Percentiles rank a stretch among this genome's conserved stretches.
Evolutionary conservation across 2,329 filamentous ascomycete genomes (phyloP).

Genomic region (Tolypocladium nubicola): DNA sequence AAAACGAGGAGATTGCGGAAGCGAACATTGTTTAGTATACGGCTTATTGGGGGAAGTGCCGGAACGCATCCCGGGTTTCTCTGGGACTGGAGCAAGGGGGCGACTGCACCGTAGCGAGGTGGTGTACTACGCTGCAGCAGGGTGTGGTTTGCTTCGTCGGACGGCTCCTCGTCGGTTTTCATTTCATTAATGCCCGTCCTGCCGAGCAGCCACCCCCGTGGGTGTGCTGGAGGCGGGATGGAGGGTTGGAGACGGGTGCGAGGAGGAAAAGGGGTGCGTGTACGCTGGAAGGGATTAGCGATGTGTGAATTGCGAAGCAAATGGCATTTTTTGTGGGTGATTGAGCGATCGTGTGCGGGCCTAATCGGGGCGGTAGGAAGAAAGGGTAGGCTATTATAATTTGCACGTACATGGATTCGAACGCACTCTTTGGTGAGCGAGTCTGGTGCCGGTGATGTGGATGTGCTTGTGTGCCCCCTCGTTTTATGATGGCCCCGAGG

Average conservation of each 20-base stretch:
- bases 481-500: neutral
- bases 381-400: neutral
- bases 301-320: conserved; percentile 2
- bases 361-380: neutral
- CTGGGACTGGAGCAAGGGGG: neutral
- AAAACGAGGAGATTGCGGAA: neutral
- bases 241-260: neutral
- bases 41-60: neutral
- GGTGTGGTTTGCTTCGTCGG: neutral
- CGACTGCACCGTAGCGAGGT: neutral
- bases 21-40: neutral
- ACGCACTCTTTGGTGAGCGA: neutral
- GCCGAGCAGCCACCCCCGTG: neutral
- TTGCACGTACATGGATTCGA: neutral
- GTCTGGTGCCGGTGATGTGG: neutral
- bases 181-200: neutral
- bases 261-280: neutral
- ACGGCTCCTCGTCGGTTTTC: neutral
- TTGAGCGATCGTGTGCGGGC: neutral
- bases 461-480: neutral
- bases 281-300: conserved; percentile 1
- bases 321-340: neutral
- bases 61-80: neutral
- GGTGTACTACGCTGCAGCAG: neutral
- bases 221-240: neutral